A percentile compares a stretch with the other conserved stretches of the same genome.
Conservation (phyloP, 1,284 basidiomycete genomes). For the Gymnopus androsaceus region DNA sequence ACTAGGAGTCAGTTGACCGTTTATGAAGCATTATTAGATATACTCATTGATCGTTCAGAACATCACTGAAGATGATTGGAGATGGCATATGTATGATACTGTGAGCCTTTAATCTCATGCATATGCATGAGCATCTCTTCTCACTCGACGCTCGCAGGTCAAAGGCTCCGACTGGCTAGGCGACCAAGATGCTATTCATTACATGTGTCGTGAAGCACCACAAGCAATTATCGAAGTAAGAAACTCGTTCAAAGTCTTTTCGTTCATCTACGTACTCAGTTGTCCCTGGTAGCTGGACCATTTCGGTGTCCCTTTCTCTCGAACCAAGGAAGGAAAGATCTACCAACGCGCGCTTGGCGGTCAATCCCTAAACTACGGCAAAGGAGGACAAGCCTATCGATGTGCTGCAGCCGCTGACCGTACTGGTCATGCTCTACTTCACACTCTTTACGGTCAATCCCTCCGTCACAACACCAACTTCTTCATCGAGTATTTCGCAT, state of each 20-base stretch:
- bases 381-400: constrained; percentile 98
- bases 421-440: constrained; percentile 98
- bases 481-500: constrained; percentile 99
- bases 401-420: constrained; percentile 99
- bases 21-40: background rate
- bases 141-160: constrained; percentile 52
- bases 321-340: constrained; percentile 98
- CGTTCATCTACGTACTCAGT: background rate
- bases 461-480: constrained; percentile 99
- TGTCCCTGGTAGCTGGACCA: constrained; percentile 80
- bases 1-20: constrained; percentile 68
- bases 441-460: constrained; percentile 99
- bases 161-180: constrained; percentile 99
- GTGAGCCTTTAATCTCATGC: constrained; percentile 44
- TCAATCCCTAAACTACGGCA: constrained; percentile 95
- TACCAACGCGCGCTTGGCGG: constrained; percentile 99
- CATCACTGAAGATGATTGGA: constrained; percentile 99
- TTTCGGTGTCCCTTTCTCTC: constrained; percentile 98
- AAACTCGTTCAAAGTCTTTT: background rate
- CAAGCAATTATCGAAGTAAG: constrained; percentile 87
- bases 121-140: constrained; percentile 8
- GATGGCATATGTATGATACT: constrained; percentile 99
- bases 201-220: constrained; percentile 98
- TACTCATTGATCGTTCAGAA: constrained; percentile 57
- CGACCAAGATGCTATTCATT: constrained; percentile 99